Evolutionary conservation across 169 alveolate genomes (phyloP).

Genomic region (Eimeria sp.): DNA sequence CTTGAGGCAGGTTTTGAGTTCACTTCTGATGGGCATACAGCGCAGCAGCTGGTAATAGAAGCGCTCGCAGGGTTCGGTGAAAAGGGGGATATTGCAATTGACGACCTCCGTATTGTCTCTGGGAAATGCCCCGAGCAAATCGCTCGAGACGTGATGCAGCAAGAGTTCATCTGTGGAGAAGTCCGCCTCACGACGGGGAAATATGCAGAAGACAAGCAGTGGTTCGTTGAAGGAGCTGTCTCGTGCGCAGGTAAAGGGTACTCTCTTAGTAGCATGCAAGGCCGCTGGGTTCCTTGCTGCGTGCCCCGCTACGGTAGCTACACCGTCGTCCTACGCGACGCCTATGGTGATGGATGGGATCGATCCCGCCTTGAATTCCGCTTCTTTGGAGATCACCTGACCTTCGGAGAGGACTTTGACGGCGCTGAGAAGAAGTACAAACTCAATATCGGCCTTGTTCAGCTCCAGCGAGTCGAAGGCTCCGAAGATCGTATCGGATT

Average conservation of each 20-base stretch:
- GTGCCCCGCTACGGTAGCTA: constrained; percentile 88
- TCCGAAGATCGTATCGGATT: constrained; percentile 78
- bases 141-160: constrained; percentile 60
- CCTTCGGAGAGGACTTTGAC: constrained; percentile 85
- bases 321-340: constrained; percentile 86
- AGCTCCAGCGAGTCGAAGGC: constrained; percentile 74
- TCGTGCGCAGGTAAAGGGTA: constrained; percentile 88
- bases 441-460: constrained; percentile 76
- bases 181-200: constrained; percentile 87
- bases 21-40: constrained; percentile 84
- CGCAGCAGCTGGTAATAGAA: constrained; percentile 85
- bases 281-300: constrained; percentile 88
- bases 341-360: constrained; percentile 88
- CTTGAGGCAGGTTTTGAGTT: constrained; percentile 86
- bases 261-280: constrained; percentile 79
- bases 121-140: constrained; percentile 85
- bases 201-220: constrained; percentile 85
- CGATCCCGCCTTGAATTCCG: constrained; percentile 86
- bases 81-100: constrained; percentile 87
- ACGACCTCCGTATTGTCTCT: constrained; percentile 81
- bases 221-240: constrained; percentile 89
- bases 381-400: constrained; percentile 84
- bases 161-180: constrained; percentile 86
- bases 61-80: constrained; percentile 88
- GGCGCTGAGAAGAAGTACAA: constrained; percentile 81